Conservation (phyloP, 495 filamentous ascomycete species). For the Oleoguttula mirabilis region DNA sequence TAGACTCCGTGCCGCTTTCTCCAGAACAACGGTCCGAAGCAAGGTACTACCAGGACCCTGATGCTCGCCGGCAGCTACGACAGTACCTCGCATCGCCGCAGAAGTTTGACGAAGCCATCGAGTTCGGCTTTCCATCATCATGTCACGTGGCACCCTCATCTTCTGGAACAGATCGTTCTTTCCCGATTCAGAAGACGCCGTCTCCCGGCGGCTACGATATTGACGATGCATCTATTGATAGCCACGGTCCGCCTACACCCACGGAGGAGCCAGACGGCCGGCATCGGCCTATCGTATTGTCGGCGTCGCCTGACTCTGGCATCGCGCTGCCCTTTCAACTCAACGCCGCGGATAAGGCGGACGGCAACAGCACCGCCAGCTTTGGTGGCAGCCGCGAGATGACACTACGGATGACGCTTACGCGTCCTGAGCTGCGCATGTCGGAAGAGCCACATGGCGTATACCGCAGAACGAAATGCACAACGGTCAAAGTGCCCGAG, state of each 20-base stretch:
- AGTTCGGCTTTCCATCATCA: slow-evolving; percentile 92
- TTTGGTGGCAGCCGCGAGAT: slow-evolving; percentile 60
- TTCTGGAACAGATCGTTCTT: too few relatives aligned
- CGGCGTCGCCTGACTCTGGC: slow-evolving; percentile 10
- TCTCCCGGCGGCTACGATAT: slow-evolving; percentile 1
- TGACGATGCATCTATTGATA: slow-evolving; percentile 12
- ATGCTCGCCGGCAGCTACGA: slow-evolving; percentile 73
- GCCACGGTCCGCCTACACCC: slow-evolving; percentile 4
- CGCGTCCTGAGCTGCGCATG: slow-evolving; percentile 69
- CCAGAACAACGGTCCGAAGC: not conserved
- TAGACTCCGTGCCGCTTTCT: not conserved
- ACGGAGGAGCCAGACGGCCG: not conserved
- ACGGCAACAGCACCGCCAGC: slow-evolving; percentile 25
- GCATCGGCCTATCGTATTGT: not conserved
- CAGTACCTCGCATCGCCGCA: slow-evolving; percentile 85
- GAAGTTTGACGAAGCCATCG: slow-evolving; percentile 89
- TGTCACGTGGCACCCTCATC: too few relatives aligned
- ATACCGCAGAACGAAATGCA: slow-evolving; percentile 15
- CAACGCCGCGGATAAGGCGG: slow-evolving; percentile 7
- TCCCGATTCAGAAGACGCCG: slow-evolving; percentile 39
- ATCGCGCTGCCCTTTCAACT: not conserved
- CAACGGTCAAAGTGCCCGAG: slow-evolving; percentile 2
- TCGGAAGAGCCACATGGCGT: slow-evolving; percentile 53
- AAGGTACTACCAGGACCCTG: slow-evolving; percentile 21
- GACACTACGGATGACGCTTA: slow-evolving; percentile 91